Conservation (phyloP, 176 grass and related monocot species). For the Juncus effusus region DNA sequence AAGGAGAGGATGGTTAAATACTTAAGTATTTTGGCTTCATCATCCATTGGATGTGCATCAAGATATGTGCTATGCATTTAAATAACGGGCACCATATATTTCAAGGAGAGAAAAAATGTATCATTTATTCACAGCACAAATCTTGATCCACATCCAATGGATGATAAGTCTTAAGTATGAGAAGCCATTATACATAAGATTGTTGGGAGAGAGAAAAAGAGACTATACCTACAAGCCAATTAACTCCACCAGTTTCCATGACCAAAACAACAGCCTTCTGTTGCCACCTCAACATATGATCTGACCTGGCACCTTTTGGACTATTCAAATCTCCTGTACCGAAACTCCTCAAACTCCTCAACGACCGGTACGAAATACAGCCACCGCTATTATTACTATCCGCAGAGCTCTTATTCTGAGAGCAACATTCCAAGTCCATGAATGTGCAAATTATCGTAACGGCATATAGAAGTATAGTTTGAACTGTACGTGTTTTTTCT, state of each 20-base stretch:
- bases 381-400: no score
- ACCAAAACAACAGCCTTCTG: slow-evolving; percentile 80
- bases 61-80: no score
- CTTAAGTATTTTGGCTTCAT: no score
- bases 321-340: slow-evolving; percentile 30
- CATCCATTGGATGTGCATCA: no score
- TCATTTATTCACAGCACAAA: no score
- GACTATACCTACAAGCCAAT: slow-evolving; percentile 86
- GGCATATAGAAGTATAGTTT: slow-evolving; percentile 67
- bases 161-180: no score
- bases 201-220: background rate
- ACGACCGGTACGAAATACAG: slow-evolving; percentile 28
- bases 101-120: background rate
- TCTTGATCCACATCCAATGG: no score
- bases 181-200: background rate
- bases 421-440: slow-evolving; percentile 51
- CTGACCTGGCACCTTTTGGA: slow-evolving; percentile 39
- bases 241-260: slow-evolving; percentile 84
- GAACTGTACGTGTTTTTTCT: slow-evolving; percentile 51
- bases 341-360: slow-evolving; percentile 26
- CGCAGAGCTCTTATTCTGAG: slow-evolving; percentile 16
- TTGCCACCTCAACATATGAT: slow-evolving; percentile 52
- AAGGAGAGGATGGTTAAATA: no score
- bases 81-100: no score
- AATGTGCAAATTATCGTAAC: slow-evolving; percentile 80